Percentiles rank a stretch among this genome's conserved stretches.
phyloP scores from a whole-genome alignment of 306 rosid species.

The Sicyos edulis region DNA sequence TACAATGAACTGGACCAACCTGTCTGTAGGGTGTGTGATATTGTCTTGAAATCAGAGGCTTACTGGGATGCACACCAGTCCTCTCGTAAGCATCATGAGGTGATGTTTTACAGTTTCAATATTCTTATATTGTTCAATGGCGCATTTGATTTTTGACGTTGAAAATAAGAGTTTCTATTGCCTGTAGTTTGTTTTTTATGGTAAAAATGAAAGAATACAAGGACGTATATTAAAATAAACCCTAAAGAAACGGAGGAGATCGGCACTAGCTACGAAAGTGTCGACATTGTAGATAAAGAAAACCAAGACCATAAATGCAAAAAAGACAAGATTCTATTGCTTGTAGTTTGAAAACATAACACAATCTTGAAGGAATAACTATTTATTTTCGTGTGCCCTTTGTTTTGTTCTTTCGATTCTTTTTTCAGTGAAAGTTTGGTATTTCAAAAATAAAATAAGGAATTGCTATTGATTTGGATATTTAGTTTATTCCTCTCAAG shows the following conservation, averaged over 20 bases:
- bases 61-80: slow-evolving; percentile 76
- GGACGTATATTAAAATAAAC: too few species aligned
- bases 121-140: not conserved
- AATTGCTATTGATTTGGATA: not conserved
- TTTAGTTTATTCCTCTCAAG: not conserved
- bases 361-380: not conserved
- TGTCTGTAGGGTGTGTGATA: slow-evolving; percentile 72
- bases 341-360: not conserved
- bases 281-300: not conserved
- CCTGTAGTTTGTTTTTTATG: not conserved
- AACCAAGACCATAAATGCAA: not conserved
- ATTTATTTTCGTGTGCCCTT: not conserved
- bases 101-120: slow-evolving; percentile 24
- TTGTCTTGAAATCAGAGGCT: slow-evolving; percentile 65
- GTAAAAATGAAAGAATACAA: not conserved
- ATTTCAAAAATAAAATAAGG: too few species aligned
- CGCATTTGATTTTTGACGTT: not conserved
- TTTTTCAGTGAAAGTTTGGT: too few species aligned
- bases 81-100: slow-evolving; percentile 90
- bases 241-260: not conserved
- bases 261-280: not conserved
- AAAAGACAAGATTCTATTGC: not conserved
- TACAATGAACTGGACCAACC: slow-evolving; percentile 79
- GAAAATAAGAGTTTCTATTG: not conserved
- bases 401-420: too few species aligned